phyloP scores from a whole-genome alignment of 805 yeast genomes.

The Blastobotrys robertii region DNA sequence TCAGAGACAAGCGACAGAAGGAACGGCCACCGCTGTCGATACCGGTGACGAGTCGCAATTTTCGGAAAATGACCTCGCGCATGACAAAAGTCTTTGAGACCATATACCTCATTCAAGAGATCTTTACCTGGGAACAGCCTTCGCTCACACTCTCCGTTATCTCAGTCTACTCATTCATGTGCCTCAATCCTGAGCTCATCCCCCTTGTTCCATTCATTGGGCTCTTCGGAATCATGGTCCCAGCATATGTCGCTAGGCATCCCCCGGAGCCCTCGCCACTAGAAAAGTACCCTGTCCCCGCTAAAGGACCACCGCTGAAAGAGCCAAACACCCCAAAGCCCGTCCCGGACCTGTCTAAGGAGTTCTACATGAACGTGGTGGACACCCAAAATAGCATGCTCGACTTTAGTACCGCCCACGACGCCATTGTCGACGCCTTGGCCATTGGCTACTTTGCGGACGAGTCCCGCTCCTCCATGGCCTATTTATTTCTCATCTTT shows the following conservation, averaged over 20 bases:
- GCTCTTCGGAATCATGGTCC: constrained; percentile 49
- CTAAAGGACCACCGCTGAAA: constrained; percentile 38
- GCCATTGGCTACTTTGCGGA: constrained; percentile 55
- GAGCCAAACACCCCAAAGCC: constrained; percentile 52
- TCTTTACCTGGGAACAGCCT: constrained; percentile 59
- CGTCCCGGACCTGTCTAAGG: constrained; percentile 68
- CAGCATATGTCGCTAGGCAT: constrained; percentile 52
- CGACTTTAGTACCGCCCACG: constrained; percentile 52
- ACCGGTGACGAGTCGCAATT: constrained; percentile 48
- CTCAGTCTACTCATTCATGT: constrained; percentile 39
- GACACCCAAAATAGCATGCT: constrained; percentile 79
- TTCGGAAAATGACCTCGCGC: constrained; percentile 17
- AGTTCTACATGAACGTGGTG: constrained; percentile 66
- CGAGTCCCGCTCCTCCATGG: constrained; percentile 40
- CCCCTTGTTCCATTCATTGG: constrained; percentile 39
- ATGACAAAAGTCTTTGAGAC: constrained; percentile 34
- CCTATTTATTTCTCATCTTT: constrained; percentile 35
- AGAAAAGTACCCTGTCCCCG: constrained; percentile 35
- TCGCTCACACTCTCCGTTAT: constrained; percentile 50
- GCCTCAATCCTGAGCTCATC: constrained; percentile 51
- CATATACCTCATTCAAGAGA: constrained; percentile 44
- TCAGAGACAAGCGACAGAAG: constrained; percentile 37
- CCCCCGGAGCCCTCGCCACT: constrained; percentile 43
- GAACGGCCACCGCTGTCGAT: constrained; percentile 61
- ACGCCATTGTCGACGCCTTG: constrained; percentile 40